Evolutionary conservation across 108 stramenopile genomes (phyloP).

Genomic region (Schizochytrium sp.): DNA sequence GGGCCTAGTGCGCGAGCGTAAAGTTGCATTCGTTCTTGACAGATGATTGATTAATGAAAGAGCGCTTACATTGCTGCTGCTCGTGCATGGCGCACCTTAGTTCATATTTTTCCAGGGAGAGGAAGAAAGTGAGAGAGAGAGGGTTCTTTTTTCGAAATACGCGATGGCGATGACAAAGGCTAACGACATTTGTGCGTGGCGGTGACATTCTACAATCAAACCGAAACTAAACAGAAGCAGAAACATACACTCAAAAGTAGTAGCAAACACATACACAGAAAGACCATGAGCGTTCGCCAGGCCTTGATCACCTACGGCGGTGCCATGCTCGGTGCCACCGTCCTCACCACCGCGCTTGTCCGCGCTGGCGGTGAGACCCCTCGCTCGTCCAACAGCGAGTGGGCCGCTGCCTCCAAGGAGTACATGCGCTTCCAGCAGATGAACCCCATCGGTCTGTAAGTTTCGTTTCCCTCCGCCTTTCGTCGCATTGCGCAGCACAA

Average conservation of each 20-base stretch:
- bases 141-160: too few relatives aligned
- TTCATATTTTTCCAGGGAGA: too few relatives aligned
- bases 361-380: background rate
- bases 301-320: background rate
- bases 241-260: background rate
- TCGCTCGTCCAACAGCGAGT: background rate
- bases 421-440: constrained; percentile 27
- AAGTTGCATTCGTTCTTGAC: too few relatives aligned
- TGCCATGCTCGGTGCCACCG: background rate
- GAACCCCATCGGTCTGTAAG: constrained; percentile 24
- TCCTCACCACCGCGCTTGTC: background rate
- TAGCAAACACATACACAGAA: background rate
- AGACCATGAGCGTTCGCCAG: background rate
- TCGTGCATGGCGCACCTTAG: too few relatives aligned
- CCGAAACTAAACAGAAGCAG: background rate
- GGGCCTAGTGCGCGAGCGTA: too few relatives aligned
- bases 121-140: too few relatives aligned
- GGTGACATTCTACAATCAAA: too few relatives aligned
- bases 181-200: too few relatives aligned
- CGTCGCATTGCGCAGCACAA: too few relatives aligned
- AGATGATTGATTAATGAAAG: too few relatives aligned
- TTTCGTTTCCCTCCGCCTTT: background rate
- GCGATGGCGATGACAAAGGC: too few relatives aligned
- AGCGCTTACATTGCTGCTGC: too few relatives aligned
- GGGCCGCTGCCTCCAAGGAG: constrained; percentile 3